Conservation (phyloP, 306 rosid genomes). For the Gleditsia sinensis region DNA sequence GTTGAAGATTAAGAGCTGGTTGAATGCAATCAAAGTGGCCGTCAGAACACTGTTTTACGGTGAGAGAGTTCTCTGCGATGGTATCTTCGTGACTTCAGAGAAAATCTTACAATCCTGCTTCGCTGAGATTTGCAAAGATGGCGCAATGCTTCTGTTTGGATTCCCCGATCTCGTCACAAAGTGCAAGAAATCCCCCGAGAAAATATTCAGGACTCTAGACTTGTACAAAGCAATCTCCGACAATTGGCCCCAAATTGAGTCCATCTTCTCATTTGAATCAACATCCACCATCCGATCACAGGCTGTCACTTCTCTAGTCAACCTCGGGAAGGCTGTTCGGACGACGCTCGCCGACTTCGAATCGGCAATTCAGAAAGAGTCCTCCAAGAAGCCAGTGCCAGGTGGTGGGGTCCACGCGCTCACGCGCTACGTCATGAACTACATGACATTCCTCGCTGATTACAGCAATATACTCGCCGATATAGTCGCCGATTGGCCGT, state of each 20-base stretch:
- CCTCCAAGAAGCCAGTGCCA: slow-evolving; percentile 49
- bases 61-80: slow-evolving; percentile 70
- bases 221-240: slow-evolving; percentile 67
- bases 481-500: slow-evolving; percentile 62
- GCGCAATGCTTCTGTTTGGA: slow-evolving; percentile 53
- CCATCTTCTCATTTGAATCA: slow-evolving; percentile 70
- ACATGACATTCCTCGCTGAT: slow-evolving; percentile 62
- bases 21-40: slow-evolving; percentile 59
- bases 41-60: slow-evolving; percentile 65
- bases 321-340: slow-evolving; percentile 50
- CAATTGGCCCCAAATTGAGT: slow-evolving; percentile 58
- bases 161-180: slow-evolving; percentile 82
- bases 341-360: slow-evolving; percentile 68
- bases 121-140: slow-evolving; percentile 58
- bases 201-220: slow-evolving; percentile 64
- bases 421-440: slow-evolving; percentile 85
- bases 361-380: slow-evolving; percentile 66
- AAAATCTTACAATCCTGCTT: slow-evolving; percentile 59
- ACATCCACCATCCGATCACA: slow-evolving; percentile 48
- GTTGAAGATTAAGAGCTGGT: slow-evolving; percentile 64
- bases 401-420: slow-evolving; percentile 80
- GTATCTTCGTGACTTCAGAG: slow-evolving; percentile 48
- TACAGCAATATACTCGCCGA: slow-evolving; percentile 55
- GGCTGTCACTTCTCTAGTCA: slow-evolving; percentile 46
- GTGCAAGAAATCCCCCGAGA: slow-evolving; percentile 77